Evolutionary conservation across 1,139 yeast species (phyloP).

Genomic region (Saccharomyces pastorianus): DNA sequence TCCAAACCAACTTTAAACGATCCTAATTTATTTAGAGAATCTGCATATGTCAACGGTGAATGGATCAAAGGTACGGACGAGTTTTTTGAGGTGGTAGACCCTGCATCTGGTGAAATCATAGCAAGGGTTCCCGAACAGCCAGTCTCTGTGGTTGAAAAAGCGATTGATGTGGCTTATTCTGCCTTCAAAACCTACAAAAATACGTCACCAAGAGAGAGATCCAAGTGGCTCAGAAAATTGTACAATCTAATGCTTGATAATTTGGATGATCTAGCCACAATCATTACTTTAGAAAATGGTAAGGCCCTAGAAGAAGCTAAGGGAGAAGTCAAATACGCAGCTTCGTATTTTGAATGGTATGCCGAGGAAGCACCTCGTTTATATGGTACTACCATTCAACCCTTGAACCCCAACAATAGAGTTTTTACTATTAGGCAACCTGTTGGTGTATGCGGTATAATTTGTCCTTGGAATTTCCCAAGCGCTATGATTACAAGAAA

Average conservation of each 20-base stretch:
- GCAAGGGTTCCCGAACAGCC: slow-evolving; percentile 49
- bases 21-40: slow-evolving; percentile 47
- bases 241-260: slow-evolving; percentile 56
- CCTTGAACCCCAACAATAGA: slow-evolving; percentile 48
- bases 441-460: slow-evolving; percentile 84
- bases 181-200: slow-evolving; percentile 54
- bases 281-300: slow-evolving; percentile 77
- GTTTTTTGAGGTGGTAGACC: slow-evolving; percentile 63
- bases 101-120: slow-evolving; percentile 58
- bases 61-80: slow-evolving; percentile 53
- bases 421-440: slow-evolving; percentile 69
- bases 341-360: slow-evolving; percentile 79
- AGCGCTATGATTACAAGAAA: slow-evolving; percentile 90
- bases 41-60: slow-evolving; percentile 61
- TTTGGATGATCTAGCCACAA: slow-evolving; percentile 63
- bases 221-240: slow-evolving; percentile 56
- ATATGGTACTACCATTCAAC: slow-evolving; percentile 65
- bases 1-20: slow-evolving; percentile 36
- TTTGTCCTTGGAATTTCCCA: slow-evolving; percentile 97
- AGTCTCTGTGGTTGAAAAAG: slow-evolving; percentile 43
- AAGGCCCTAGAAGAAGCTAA: slow-evolving; percentile 70
- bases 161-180: slow-evolving; percentile 53
- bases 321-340: slow-evolving; percentile 72
- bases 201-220: slow-evolving; percentile 57
- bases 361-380: slow-evolving; percentile 77